phyloP scores from a whole-genome alignment of 1,284 basidiomycete species.

The Austroboletus niveus region DNA sequence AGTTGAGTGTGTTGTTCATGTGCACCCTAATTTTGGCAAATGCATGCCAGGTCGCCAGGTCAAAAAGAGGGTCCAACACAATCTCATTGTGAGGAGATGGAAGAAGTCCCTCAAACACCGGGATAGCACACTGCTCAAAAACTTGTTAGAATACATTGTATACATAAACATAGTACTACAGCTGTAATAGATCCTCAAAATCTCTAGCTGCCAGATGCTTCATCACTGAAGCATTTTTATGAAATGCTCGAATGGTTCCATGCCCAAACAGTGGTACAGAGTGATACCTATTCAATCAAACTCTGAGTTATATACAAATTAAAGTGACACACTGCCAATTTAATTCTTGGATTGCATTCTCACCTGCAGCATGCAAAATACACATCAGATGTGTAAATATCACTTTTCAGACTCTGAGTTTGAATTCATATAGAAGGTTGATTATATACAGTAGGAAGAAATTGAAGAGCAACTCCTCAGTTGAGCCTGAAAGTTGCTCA shows the following conservation, averaged over 20 bases:
- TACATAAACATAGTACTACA: too few species aligned
- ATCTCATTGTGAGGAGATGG: too few species aligned
- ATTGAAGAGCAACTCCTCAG: not conserved
- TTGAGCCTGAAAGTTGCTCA: not conserved
- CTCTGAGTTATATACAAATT: not conserved
- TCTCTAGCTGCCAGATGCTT: constrained; percentile 12
- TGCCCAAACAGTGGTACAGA: not conserved
- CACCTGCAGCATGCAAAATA: not conserved
- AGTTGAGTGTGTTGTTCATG: too few species aligned
- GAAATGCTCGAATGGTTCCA: constrained; percentile 7
- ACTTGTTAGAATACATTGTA: too few species aligned
- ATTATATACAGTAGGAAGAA: not conserved
- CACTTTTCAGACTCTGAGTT: constrained; percentile 15
- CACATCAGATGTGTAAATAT: constrained; percentile 14
- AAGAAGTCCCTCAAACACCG: too few species aligned
- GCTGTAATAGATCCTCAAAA: constrained; percentile 18
- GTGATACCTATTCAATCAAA: not conserved
- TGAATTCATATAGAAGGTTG: not conserved
- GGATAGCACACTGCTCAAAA: too few species aligned
- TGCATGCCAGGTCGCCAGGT: too few species aligned
- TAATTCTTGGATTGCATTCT: not conserved
- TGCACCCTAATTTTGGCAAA: too few species aligned
- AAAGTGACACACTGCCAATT: not conserved
- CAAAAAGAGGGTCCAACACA: too few species aligned
- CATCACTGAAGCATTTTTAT: constrained; percentile 8